Evolutionary conservation across 23 red algal genomes (phyloP).

Genomic region (Rhodosorus marinus): DNA sequence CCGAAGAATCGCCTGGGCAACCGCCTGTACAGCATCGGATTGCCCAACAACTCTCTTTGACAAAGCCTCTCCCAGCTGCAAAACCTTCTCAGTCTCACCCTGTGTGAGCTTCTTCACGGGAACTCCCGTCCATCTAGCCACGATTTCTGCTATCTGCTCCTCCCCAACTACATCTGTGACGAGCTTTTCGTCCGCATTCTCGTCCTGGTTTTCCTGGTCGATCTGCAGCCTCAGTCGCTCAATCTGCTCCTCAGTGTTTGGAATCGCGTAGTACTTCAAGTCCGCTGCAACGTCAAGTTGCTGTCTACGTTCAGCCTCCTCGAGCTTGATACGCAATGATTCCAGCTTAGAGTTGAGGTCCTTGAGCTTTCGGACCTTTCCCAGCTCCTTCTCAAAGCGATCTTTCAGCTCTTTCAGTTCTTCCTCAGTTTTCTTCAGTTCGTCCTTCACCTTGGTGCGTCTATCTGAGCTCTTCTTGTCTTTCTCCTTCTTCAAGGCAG

Average conservation of each 20-base stretch:
- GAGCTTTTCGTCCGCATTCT: slow-evolving; percentile 6
- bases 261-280: slow-evolving; percentile 22
- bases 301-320: slow-evolving; percentile 9
- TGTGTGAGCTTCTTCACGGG: slow-evolving; percentile 12
- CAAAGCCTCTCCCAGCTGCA: slow-evolving; percentile 7
- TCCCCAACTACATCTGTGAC: slow-evolving; percentile 12
- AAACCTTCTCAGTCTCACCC: slow-evolving; percentile 8
- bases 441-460: slow-evolving; percentile 4
- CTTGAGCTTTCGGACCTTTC: slow-evolving; percentile 8
- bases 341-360: slow-evolving; percentile 16
- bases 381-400: slow-evolving; percentile 14
- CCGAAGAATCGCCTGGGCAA: slow-evolving; percentile 16
- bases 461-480: slow-evolving; percentile 15
- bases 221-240: too few relatives aligned
- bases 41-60: slow-evolving; percentile 13
- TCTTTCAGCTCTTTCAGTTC: slow-evolving; percentile 9
- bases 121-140: slow-evolving; percentile 30
- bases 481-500: slow-evolving; percentile 27
- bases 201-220: slow-evolving; percentile 18
- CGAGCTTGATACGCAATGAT: slow-evolving; percentile 9
- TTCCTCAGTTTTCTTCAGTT: slow-evolving; percentile 20
- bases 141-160: slow-evolving; percentile 27
- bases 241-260: slow-evolving; percentile 7
- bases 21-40: slow-evolving; percentile 4
- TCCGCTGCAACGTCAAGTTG: slow-evolving; percentile 17